A percentile compares a stretch with the other conserved stretches of the same genome.
Conservation (phyloP, 2,329 filamentous ascomycete species). For the Nigrograna mackinnonii region DNA sequence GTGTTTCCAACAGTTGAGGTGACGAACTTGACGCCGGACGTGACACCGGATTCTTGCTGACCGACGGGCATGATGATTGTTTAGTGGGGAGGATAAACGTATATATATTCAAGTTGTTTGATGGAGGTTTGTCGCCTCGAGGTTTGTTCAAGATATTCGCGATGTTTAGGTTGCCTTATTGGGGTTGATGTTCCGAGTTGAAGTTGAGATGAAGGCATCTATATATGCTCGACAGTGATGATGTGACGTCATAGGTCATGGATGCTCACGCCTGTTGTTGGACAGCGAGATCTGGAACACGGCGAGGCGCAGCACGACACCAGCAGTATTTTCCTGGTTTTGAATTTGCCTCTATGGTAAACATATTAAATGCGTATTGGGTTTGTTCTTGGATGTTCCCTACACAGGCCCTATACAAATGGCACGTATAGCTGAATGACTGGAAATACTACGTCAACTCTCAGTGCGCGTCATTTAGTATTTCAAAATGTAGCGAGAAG, state of each 20-base stretch:
- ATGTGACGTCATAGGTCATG: slow-evolving; percentile 5
- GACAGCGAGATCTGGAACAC: background rate
- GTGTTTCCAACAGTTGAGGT: slow-evolving; percentile 61
- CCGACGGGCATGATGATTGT: slow-evolving; percentile 33
- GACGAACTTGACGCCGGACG: slow-evolving; percentile 58
- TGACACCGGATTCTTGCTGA: slow-evolving; percentile 48
- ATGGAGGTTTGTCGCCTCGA: too few relatives aligned
- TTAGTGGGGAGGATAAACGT: too few relatives aligned
- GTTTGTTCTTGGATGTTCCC: too few relatives aligned
- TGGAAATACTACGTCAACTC: too few relatives aligned
- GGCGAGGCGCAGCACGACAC: background rate
- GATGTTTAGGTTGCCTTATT: background rate
- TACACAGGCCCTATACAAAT: too few relatives aligned
- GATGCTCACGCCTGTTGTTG: background rate
- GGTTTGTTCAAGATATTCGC: background rate
- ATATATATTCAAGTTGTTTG: too few relatives aligned
- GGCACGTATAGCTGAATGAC: too few relatives aligned
- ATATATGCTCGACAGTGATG: slow-evolving; percentile 3
- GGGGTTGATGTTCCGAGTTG: background rate
- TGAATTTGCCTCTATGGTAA: too few relatives aligned
- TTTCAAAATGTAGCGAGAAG: too few relatives aligned
- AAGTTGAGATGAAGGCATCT: slow-evolving; percentile 1
- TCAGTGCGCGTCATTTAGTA: too few relatives aligned
- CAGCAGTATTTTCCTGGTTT: too few relatives aligned
- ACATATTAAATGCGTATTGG: too few relatives aligned